These are phyloP conservation scores for Penicillium palitans DNA, from an alignment of 2,329 filamentous ascomycete species.

Conservation along the genomic window DNA sequence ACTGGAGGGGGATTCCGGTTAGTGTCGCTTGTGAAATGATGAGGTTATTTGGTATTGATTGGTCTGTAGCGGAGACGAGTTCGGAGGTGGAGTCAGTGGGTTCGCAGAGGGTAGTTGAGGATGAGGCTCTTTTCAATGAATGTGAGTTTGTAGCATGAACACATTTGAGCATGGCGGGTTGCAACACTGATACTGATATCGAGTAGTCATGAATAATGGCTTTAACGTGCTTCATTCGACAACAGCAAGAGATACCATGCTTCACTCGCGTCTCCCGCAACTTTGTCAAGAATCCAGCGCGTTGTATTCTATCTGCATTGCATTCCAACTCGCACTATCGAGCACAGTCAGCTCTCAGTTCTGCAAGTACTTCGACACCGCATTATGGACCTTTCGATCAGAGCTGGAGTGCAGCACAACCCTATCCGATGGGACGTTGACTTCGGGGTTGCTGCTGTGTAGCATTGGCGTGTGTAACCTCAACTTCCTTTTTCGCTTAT, in stretches of 20 bases:
- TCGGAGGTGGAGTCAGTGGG: background rate
- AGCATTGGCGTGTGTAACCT: slow-evolving; percentile 32
- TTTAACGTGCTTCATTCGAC: slow-evolving; percentile 34
- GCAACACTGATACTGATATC: background rate
- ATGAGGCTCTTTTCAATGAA: slow-evolving; percentile 26
- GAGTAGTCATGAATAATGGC: slow-evolving; percentile 28
- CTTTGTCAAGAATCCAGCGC: slow-evolving; percentile 29
- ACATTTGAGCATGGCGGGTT: background rate
- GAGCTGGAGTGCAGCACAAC: slow-evolving; percentile 27
- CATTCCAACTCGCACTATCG: slow-evolving; percentile 29
- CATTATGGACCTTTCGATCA: slow-evolving; percentile 29
- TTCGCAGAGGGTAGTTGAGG: slow-evolving; percentile 3
- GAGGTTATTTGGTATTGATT: background rate
- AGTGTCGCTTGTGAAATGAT: background rate
- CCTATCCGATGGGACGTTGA: slow-evolving; percentile 31
- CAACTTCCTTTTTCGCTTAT: background rate
- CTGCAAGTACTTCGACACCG: slow-evolving; percentile 31
- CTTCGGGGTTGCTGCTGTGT: slow-evolving; percentile 33
- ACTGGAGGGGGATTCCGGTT: background rate
- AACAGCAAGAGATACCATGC: slow-evolving; percentile 22
- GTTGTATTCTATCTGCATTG: slow-evolving; percentile 32
- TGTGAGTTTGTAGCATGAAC: slow-evolving; percentile 17
- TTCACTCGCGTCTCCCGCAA: slow-evolving; percentile 21
- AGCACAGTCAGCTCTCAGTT: slow-evolving; percentile 20
- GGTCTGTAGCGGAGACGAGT: background rate